Evolutionary conservation across 164 flowering plant genomes (phyloP).

Genomic region (Saururus chinensis): DNA sequence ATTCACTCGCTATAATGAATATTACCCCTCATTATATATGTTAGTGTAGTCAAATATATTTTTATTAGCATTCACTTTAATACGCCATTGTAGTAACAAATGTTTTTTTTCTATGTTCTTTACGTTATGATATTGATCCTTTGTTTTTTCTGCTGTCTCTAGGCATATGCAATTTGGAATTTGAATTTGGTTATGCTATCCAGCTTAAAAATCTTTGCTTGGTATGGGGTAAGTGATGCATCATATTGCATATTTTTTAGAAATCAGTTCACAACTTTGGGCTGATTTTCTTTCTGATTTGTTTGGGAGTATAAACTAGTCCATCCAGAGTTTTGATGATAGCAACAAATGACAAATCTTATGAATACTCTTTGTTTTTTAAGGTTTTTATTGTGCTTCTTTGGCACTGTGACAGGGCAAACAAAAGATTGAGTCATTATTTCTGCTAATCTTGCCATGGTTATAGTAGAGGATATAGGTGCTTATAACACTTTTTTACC

Average conservation of each 20-base stretch:
- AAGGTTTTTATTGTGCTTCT: slow-evolving; percentile 85
- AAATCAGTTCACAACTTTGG: background rate
- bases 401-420: slow-evolving; percentile 91
- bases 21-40: background rate
- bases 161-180: too few relatives aligned
- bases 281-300: too few relatives aligned
- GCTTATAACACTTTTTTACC: slow-evolving; percentile 56
- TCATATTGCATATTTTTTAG: background rate
- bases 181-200: too few relatives aligned
- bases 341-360: slow-evolving; percentile 34
- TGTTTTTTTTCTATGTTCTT: too few relatives aligned
- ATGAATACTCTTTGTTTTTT: slow-evolving; percentile 63
- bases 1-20: background rate
- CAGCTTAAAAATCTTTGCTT: too few relatives aligned
- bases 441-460: slow-evolving; percentile 84
- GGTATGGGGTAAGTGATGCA: background rate
- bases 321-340: too few relatives aligned
- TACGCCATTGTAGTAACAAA: too few relatives aligned
- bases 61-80: too few relatives aligned
- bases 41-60: background rate
- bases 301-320: too few relatives aligned
- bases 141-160: too few relatives aligned
- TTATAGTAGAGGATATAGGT: too few relatives aligned
- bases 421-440: slow-evolving; percentile 96
- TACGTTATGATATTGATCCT: too few relatives aligned